These are phyloP conservation scores for Oryza meyeriana DNA, from an alignment of 176 grass and related monocot species.

Conservation along the genomic window DNA sequence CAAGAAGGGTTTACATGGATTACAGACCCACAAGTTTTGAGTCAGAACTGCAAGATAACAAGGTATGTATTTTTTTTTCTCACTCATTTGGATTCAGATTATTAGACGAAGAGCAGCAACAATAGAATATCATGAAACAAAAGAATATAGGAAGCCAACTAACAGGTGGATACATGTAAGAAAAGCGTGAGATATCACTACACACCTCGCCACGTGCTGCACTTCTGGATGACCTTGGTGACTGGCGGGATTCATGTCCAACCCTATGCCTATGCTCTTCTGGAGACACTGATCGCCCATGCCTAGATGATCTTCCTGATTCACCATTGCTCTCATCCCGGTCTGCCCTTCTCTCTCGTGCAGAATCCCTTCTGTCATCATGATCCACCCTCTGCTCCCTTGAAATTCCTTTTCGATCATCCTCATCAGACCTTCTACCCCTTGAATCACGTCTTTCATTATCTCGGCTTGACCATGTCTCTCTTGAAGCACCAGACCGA, in stretches of 20 bases:
- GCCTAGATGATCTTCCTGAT: conserved; percentile 48
- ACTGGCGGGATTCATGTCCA: conserved; percentile 42
- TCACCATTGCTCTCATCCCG: conserved; percentile 39
- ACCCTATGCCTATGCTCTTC: conserved; percentile 39
- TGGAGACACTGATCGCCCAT: conserved; percentile 47
- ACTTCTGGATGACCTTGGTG: conserved; percentile 43
- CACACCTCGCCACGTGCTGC: conserved; percentile 56
- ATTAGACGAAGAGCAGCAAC: neutral
- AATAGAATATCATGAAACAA: conserved; percentile 16
- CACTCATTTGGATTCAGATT: conserved; percentile 5
- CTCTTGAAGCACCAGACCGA: conserved; percentile 35
- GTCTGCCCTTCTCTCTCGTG: conserved; percentile 28
- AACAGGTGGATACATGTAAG: neutral
- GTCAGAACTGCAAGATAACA: neutral
- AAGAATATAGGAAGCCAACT: neutral
- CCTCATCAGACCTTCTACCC: conserved; percentile 33
- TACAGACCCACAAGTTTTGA: neutral
- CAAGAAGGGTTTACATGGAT: neutral
- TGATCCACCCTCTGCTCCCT: conserved; percentile 38
- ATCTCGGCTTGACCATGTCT: conserved; percentile 4
- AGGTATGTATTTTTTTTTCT: neutral
- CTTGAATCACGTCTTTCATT: conserved; percentile 37
- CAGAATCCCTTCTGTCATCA: conserved; percentile 35
- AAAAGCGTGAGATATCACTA: conserved; percentile 43
- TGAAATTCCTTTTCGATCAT: conserved; percentile 27